Evolutionary conservation across 345 rosid species (phyloP).

Genomic region (Isatis tinctoria): DNA sequence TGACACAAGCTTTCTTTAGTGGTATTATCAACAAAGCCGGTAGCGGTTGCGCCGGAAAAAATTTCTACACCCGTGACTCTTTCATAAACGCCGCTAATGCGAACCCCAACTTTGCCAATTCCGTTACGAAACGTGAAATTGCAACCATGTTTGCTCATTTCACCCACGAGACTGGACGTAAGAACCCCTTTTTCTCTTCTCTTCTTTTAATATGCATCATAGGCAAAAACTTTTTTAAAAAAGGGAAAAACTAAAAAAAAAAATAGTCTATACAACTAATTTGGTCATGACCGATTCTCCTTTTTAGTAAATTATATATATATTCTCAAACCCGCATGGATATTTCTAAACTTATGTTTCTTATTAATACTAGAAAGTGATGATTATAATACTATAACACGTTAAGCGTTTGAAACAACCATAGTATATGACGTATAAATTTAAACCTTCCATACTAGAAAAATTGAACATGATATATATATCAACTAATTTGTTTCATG

Average conservation of each 20-base stretch:
- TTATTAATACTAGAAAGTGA: not conserved
- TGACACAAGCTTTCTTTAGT: constrained; percentile 40
- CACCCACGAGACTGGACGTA: constrained; percentile 53
- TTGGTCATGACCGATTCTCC: not conserved
- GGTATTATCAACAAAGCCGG: constrained; percentile 36
- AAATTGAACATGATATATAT: not conserved
- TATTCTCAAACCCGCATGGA: not conserved
- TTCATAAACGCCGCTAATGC: constrained; percentile 32
- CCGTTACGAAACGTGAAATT: constrained; percentile 40
- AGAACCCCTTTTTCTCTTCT: not conserved
- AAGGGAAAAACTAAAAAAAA: too few relatives aligned
- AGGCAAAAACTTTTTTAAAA: too few relatives aligned
- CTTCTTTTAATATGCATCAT: not conserved
- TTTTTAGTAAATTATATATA: not conserved
- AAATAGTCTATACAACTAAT: not conserved
- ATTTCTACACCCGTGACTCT: constrained; percentile 40
- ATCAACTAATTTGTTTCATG: not conserved
- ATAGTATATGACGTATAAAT: not conserved
- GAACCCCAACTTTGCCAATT: constrained; percentile 15
- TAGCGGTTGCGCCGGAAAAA: constrained; percentile 41
- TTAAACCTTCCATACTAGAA: not conserved
- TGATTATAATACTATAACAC: not conserved
- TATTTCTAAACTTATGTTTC: not conserved
- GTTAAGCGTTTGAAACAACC: not conserved
- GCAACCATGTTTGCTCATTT: constrained; percentile 53